phyloP scores from a whole-genome alignment of 1,139 yeast genomes.

The Yamadazyma dendronema region DNA sequence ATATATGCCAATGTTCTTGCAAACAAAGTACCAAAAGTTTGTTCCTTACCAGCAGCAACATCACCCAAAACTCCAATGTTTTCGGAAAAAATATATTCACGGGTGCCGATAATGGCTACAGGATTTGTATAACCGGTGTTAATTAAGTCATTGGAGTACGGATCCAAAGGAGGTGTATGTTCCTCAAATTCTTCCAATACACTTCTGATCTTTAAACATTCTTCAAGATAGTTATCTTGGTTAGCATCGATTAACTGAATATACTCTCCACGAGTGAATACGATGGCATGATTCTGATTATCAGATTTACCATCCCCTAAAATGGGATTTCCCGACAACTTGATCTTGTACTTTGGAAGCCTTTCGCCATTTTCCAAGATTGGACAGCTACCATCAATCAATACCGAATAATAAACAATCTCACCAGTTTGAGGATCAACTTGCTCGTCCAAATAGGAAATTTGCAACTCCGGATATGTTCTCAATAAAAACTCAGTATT shows the following conservation, averaged over 20 bases:
- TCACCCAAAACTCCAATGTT: constrained; percentile 55
- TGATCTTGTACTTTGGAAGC: constrained; percentile 42
- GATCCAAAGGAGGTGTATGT: constrained; percentile 28
- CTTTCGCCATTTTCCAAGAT: constrained; percentile 33
- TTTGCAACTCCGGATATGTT: constrained; percentile 48
- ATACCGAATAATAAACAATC: constrained; percentile 29
- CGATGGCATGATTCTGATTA: constrained; percentile 51
- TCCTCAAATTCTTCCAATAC: constrained; percentile 54
- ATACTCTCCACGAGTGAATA: constrained; percentile 53
- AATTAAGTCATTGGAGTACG: constrained; percentile 28
- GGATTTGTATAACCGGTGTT: constrained; percentile 32
- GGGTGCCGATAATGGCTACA: constrained; percentile 53
- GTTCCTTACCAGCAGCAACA: constrained; percentile 58
- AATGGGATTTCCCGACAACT: constrained; percentile 52
- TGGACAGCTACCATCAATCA: constrained; percentile 47
- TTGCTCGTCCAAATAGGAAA: constrained; percentile 42
- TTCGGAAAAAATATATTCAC: constrained; percentile 56
- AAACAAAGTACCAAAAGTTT: constrained; percentile 55
- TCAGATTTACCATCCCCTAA: constrained; percentile 59
- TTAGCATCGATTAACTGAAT: constrained; percentile 55
- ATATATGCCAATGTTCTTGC: constrained; percentile 55
- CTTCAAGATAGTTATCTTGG: constrained; percentile 56
- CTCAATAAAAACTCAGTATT: constrained; percentile 34
- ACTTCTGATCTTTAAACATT: constrained; percentile 52
- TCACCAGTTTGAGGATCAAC: constrained; percentile 24